Evolutionary conservation across 805 yeast species (phyloP).

Genomic region (Yarrowia alimentaria): DNA sequence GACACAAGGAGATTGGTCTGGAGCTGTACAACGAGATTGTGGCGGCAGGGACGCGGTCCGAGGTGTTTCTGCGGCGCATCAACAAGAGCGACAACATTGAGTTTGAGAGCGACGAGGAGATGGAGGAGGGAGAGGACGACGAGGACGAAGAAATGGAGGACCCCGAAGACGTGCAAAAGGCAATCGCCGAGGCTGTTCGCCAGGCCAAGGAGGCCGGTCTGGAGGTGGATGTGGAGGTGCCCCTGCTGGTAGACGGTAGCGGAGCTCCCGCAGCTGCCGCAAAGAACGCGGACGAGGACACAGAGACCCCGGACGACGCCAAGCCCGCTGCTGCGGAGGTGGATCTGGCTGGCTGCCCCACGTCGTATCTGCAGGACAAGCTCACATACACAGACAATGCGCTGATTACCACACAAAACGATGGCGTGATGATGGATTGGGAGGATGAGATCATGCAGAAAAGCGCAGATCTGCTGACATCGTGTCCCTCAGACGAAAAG

Average conservation of each 20-base stretch:
- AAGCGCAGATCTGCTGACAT: slow-evolving; percentile 68
- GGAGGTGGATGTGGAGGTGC: not conserved
- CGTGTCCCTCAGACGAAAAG: slow-evolving; percentile 43
- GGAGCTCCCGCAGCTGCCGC: slow-evolving; percentile 1
- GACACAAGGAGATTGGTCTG: slow-evolving; percentile 38
- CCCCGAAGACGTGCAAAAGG: slow-evolving; percentile 8
- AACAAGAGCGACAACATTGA: slow-evolving; percentile 43
- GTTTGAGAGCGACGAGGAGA: slow-evolving; percentile 41
- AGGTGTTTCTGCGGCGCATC: slow-evolving; percentile 70
- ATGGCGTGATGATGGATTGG: slow-evolving; percentile 99
- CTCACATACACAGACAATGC: slow-evolving; percentile 64
- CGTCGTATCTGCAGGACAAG: slow-evolving; percentile 61
- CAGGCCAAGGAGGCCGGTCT: slow-evolving; percentile 18
- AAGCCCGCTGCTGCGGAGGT: slow-evolving; percentile 26
- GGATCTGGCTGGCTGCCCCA: slow-evolving; percentile 46
- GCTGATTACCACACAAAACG: slow-evolving; percentile 69
- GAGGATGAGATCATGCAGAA: slow-evolving; percentile 76
- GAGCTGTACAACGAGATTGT: slow-evolving; percentile 55
- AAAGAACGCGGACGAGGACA: no score
- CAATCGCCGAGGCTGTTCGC: slow-evolving; percentile 2
- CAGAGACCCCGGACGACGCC: slow-evolving; percentile 30
- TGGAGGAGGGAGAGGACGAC: slow-evolving; percentile 30
- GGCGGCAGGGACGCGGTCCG: slow-evolving; percentile 89
- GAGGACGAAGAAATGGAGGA: slow-evolving; percentile 32
- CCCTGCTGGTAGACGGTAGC: slow-evolving; percentile 29